A percentile compares a stretch with the other conserved stretches of the same genome.
Conservation (phyloP, 179 eudicot species). For the Beta lomatogona region DNA sequence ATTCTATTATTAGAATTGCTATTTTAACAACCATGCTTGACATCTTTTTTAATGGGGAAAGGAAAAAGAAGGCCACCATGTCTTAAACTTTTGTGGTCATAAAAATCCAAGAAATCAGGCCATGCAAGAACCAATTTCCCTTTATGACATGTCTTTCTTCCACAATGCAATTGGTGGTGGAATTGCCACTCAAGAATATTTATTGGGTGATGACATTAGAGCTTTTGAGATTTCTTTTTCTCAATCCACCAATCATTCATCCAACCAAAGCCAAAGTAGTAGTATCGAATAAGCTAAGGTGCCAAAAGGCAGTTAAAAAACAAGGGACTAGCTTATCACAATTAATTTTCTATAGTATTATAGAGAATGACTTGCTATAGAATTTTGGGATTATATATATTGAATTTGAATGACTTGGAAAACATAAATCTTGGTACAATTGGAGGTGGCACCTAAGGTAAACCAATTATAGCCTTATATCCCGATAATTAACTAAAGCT, state of each 20-base stretch:
- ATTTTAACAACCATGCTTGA: background rate
- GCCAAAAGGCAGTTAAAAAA: background rate
- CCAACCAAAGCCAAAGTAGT: constrained; percentile 1
- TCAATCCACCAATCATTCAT: background rate
- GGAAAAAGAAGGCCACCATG: background rate
- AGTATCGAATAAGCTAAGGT: background rate
- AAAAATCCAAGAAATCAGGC: constrained; percentile 8
- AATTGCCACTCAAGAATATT: constrained; percentile 6
- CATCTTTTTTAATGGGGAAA: background rate
- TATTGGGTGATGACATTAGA: constrained; percentile 9
- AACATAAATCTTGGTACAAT: no score
- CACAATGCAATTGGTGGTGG: constrained; percentile 15
- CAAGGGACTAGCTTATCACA: background rate
- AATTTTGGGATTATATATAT: background rate
- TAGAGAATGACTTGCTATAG: background rate
- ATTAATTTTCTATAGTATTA: background rate
- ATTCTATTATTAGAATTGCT: no score
- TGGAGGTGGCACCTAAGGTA: no score
- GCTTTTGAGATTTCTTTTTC: constrained; percentile 1
- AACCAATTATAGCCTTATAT: no score
- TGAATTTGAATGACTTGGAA: no score
- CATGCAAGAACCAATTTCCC: constrained; percentile 6
- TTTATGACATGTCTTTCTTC: constrained; percentile 7
- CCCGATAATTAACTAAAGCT: no score
- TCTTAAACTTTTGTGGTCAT: constrained; percentile 10